Base-by-base conservation (phyloP, 1,284 basidiomycete species). In the Somion occarium region DNA sequence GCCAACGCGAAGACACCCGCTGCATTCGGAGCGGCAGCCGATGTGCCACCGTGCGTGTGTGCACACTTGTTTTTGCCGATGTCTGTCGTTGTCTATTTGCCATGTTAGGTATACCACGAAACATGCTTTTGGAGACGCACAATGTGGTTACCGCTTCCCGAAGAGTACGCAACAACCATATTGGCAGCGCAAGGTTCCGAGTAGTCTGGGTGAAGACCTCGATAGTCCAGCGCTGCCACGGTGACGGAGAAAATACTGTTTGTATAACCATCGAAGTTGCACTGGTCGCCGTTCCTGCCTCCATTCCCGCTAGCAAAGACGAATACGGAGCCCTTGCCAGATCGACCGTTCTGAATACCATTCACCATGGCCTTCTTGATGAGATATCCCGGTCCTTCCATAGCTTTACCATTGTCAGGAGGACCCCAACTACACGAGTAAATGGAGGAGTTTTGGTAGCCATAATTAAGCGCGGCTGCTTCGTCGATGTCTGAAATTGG, bases 181-280 rank as follows among this genome's bases (percentile, higher is more conserved):
- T 98, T 98, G 0, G 97, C 96, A 2, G 95, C 88, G 67, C 97
- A 99, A 48, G 93, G 75, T 69, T 99, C 97, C 7, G 96, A 99
- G 64, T 99, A 99, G 65, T 91, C 94, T 4, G 97, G 97, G 65
- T 98, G 96, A 38, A 92, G 71, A 9, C 94, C 96, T 64, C 91
- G 90, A 64, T 89, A 83, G 64, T 99, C 96, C 52, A 98, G 79
- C 0, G 97, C 93, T 7, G 93, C 89, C 25, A 99, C 93, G 0
- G 97, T 99, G 50, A 99, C 85, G 3, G 90, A 93, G 71, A 94
- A 98, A 57, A 98, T 97, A 59, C 89, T 93, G 67, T 99, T 99
- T 27, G 97, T 99, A 69, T 99, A 99, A 4, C 97, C 97, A 61
- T 99, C 97, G 66, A 99, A 99, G 69, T 99, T 99, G 75, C 97